Conservation (phyloP, 2,329 filamentous ascomycete species). For the Aspergillus puulaauensis region DNA sequence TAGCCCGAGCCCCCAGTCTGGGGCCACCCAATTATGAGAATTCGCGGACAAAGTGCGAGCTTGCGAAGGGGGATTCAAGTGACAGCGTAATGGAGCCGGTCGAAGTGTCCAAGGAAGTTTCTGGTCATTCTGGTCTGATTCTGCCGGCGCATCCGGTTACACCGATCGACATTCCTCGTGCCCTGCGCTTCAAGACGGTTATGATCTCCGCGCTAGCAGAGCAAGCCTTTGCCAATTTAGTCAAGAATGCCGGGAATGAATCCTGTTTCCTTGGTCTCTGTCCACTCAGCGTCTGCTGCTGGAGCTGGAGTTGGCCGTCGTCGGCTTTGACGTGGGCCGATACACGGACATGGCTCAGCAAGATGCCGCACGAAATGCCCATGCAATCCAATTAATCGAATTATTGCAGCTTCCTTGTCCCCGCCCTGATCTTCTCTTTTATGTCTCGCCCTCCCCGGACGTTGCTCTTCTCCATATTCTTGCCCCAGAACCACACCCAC, state of each 20-base stretch:
- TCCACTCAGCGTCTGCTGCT: neutral
- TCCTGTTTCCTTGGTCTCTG: neutral
- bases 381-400: neutral
- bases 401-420: neutral
- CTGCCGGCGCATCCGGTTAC: too few relatives aligned
- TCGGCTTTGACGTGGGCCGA: neutral
- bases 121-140: too few relatives aligned
- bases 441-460: neutral
- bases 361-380: neutral
- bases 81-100: too few relatives aligned
- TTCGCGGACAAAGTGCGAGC: too few relatives aligned
- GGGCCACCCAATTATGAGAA: too few relatives aligned
- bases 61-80: too few relatives aligned
- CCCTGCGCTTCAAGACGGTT: neutral
- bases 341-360: neutral
- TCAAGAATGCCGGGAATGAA: neutral
- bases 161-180: too few relatives aligned
- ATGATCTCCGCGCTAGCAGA: neutral
- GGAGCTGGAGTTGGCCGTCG: neutral
- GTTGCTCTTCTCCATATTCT: neutral
- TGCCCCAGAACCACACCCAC: too few relatives aligned
- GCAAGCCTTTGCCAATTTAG: conserved; percentile 4
- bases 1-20: too few relatives aligned
- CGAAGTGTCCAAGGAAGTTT: too few relatives aligned
- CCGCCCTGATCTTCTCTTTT: neutral